Percentiles rank a stretch among this genome's conserved stretches.
Conservation (phyloP, 192 early-diverging fungal species). For the Coemansia sp. region DNA sequence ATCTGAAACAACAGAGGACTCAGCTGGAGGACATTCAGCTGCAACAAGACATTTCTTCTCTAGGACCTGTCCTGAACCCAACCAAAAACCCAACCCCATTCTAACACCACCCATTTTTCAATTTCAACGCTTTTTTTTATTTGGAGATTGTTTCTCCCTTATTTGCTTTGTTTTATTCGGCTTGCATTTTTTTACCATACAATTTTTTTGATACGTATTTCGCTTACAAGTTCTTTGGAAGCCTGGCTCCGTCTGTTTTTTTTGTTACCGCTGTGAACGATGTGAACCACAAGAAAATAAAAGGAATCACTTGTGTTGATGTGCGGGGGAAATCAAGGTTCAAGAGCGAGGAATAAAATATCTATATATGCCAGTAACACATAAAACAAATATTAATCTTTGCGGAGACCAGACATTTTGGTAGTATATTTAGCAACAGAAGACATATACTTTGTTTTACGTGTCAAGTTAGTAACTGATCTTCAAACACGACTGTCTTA, state of each 20-base stretch:
- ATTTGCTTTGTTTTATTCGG: not conserved
- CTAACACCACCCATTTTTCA: not conserved
- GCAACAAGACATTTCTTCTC: slow-evolving; percentile 38
- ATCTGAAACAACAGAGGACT: slow-evolving; percentile 16
- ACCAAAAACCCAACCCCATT: not conserved
- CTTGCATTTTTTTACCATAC: not conserved
- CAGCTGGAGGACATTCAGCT: slow-evolving; percentile 25
- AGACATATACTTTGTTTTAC: not conserved
- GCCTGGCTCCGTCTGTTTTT: not conserved
- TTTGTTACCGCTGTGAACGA: not conserved
- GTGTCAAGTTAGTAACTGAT: not conserved
- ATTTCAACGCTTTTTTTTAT: not conserved
- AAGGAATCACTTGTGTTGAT: not conserved
- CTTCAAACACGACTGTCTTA: not conserved
- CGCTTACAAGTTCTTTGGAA: not conserved
- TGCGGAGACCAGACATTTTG: not conserved
- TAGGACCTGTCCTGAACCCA: slow-evolving; percentile 9
- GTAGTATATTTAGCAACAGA: not conserved
- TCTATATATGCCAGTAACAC: not conserved
- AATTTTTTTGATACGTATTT: not conserved
- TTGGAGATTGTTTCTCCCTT: not conserved
- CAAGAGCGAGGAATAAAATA: not conserved
- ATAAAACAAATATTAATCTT: not conserved
- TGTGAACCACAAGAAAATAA: not conserved
- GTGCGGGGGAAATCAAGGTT: not conserved